Evolutionary conservation across 768 basidiomycete species (phyloP).

Genomic region (Mycena kentingensis): DNA sequence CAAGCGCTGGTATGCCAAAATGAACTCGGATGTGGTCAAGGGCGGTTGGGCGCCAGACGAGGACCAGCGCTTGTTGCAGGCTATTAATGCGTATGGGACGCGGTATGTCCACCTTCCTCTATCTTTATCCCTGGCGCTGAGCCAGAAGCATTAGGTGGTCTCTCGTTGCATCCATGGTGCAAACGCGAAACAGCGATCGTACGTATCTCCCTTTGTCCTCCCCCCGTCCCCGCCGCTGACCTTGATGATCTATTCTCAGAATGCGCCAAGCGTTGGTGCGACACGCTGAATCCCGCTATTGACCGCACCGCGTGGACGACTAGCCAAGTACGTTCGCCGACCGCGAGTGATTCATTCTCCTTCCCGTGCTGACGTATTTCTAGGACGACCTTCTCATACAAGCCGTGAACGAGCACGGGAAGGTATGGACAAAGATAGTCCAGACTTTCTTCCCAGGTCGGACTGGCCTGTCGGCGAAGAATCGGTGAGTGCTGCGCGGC

Average conservation of each 20-base stretch:
- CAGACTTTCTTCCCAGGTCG: constrained; percentile 62
- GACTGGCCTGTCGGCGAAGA: constrained; percentile 61
- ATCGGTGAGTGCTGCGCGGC: constrained; percentile 43
- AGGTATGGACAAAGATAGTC: constrained; percentile 64
- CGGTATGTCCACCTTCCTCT: constrained; percentile 39
- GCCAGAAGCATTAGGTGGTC: constrained; percentile 47
- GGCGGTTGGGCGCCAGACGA: constrained; percentile 65
- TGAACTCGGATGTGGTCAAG: constrained; percentile 63
- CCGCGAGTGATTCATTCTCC: too few species aligned
- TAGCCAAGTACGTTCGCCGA: constrained; percentile 50
- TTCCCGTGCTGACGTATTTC: constrained; percentile 10
- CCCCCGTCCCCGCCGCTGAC: background rate
- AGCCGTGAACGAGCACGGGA: constrained; percentile 57
- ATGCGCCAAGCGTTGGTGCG: constrained; percentile 65
- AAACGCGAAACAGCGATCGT: constrained; percentile 62
- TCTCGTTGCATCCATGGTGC: constrained; percentile 57
- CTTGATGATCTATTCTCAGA: constrained; percentile 37
- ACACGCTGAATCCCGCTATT: constrained; percentile 61
- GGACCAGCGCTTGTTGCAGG: constrained; percentile 57
- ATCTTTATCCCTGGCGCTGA: background rate
- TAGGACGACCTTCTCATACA: constrained; percentile 57
- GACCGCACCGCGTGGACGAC: constrained; percentile 62
- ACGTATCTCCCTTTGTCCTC: constrained; percentile 27
- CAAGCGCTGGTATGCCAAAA: constrained; percentile 65
- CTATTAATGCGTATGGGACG: constrained; percentile 58